Percentiles rank a stretch among this genome's conserved stretches.
Evolutionary conservation across 441 rosid species (phyloP).

Genomic region (Daphne laureola): DNA sequence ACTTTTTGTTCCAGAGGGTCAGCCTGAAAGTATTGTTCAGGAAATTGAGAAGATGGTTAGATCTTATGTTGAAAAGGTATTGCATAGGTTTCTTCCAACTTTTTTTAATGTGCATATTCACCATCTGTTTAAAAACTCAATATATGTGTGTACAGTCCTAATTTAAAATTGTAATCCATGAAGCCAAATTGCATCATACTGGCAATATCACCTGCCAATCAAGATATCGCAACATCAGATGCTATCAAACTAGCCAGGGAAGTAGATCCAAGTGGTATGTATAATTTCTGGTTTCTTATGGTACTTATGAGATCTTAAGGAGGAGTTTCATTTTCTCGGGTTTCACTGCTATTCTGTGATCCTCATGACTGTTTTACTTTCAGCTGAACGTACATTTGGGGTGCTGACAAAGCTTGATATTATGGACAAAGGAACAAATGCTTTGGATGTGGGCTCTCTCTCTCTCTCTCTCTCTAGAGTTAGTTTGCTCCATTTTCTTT

Average conservation of each 20-base stretch:
- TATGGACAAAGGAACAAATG: conserved; percentile 98
- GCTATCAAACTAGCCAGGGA: conserved; percentile 71
- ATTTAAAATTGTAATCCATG: conserved; percentile 11
- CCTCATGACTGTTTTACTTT: neutral
- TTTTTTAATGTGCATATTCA: no score
- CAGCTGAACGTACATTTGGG: conserved; percentile 91
- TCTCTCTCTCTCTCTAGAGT: neutral
- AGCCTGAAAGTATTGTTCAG: conserved; percentile 63
- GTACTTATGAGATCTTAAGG: neutral
- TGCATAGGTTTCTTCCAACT: neutral
- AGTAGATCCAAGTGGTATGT: conserved; percentile 60
- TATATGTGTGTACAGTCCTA: neutral
- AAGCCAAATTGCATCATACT: conserved; percentile 85
- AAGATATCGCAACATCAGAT: conserved; percentile 84
- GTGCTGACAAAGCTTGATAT: conserved; percentile 90
- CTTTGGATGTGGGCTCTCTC: conserved; percentile 48
- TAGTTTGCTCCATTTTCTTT: no score
- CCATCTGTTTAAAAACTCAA: no score
- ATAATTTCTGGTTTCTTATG: neutral
- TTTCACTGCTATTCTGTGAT: no score
- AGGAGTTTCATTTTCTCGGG: neutral
- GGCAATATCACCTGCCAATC: conserved; percentile 78
- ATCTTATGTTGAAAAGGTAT: conserved; percentile 80
- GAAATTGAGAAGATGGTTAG: conserved; percentile 83
- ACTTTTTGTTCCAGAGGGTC: conserved; percentile 50